These are phyloP conservation scores for Annulohypoxylon nitens DNA, from an alignment of 495 filamentous ascomycete genomes.

Conservation along the genomic window DNA sequence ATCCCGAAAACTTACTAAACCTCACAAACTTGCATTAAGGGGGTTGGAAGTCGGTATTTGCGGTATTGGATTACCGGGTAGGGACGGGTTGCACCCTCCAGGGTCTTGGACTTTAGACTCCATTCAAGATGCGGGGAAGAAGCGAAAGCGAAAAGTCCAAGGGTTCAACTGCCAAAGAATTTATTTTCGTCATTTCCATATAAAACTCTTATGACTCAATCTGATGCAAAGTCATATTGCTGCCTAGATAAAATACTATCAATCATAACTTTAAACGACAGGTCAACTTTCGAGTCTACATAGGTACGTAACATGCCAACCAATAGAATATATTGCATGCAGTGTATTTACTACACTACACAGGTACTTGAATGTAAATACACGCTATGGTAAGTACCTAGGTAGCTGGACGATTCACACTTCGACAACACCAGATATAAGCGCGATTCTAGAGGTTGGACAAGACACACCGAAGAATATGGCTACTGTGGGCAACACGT, in stretches of 20 bases:
- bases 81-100: background rate
- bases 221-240: background rate
- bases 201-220: background rate
- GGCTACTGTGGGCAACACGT: background rate
- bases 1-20: conserved; percentile 8
- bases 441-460: too few relatives aligned
- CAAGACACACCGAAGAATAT: background rate
- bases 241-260: background rate
- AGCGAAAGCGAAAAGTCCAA: background rate
- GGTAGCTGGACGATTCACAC: background rate
- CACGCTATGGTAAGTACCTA: background rate
- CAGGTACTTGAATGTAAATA: background rate
- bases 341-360: background rate
- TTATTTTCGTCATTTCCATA: background rate
- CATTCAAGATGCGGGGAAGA: conserved; percentile 13
- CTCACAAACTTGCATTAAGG: conserved; percentile 8
- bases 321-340: background rate
- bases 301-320: background rate
- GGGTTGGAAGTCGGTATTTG: background rate
- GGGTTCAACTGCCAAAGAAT: background rate
- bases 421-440: too few relatives aligned
- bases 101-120: too few relatives aligned
- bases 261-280: background rate
- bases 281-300: background rate
- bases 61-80: conserved; percentile 8